A percentile compares a stretch with the other conserved stretches of the same genome.
Conservation (phyloP, 1,139 yeast genomes). For the Waltiozyma solani region DNA sequence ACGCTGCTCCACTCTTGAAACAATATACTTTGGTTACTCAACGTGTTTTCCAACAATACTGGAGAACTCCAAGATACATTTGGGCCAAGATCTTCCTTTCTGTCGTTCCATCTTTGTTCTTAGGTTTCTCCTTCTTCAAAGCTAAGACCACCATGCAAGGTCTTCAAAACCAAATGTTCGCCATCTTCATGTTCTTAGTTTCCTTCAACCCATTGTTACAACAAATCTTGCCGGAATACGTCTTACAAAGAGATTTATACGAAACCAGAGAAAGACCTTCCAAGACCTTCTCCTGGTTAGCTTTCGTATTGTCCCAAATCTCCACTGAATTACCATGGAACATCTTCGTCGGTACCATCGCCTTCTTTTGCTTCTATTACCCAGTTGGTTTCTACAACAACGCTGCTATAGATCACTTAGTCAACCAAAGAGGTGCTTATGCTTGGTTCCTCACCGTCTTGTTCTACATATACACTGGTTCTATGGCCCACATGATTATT, state of each 20-base stretch:
- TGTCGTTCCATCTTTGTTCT: slow-evolving; percentile 34
- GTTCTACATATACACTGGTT: slow-evolving; percentile 49
- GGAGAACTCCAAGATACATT: slow-evolving; percentile 68
- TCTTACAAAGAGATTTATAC: slow-evolving; percentile 65
- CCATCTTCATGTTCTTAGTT: slow-evolving; percentile 61
- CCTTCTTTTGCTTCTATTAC: slow-evolving; percentile 71
- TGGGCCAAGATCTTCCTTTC: slow-evolving; percentile 56
- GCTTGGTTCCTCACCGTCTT: slow-evolving; percentile 48
- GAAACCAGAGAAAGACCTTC: slow-evolving; percentile 89
- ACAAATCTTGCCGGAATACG: slow-evolving; percentile 66
- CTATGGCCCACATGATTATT: slow-evolving; percentile 56
- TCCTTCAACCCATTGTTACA: slow-evolving; percentile 55
- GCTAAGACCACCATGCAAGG: slow-evolving; percentile 54
- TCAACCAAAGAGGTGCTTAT: slow-evolving; percentile 53
- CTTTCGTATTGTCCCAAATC: slow-evolving; percentile 55
- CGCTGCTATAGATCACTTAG: slow-evolving; percentile 29
- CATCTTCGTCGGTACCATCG: slow-evolving; percentile 48
- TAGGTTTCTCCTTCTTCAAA: slow-evolving; percentile 53
- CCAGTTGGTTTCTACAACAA: slow-evolving; percentile 63
- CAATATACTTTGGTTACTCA: slow-evolving; percentile 47
- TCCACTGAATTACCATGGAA: slow-evolving; percentile 69
- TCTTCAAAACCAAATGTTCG: slow-evolving; percentile 55
- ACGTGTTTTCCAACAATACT: slow-evolving; percentile 50
- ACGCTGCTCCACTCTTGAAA: slow-evolving; percentile 33
- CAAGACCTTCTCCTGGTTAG: slow-evolving; percentile 53